phyloP scores from a whole-genome alignment of 2,329 filamentous ascomycete species.

The Pseudogymnoascus sp. region DNA sequence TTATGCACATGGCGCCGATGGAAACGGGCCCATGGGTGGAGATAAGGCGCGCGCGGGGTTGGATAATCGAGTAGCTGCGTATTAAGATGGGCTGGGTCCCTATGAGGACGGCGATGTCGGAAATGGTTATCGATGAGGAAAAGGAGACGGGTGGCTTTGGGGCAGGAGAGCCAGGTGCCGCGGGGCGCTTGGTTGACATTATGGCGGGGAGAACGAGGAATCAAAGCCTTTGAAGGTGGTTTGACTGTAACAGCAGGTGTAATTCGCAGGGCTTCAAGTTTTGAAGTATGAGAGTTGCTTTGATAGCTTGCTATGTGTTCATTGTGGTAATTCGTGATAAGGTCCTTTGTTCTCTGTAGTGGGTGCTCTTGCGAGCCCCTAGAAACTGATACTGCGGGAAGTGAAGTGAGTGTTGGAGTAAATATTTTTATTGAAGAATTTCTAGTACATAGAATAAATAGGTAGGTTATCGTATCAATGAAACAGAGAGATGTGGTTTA shows the following conservation, averaged over 20 bases:
- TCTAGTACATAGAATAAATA: neutral
- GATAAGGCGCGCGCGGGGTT: constrained; percentile 74
- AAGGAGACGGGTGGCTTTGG: constrained; percentile 55
- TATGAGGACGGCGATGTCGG: constrained; percentile 53
- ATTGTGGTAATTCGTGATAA: neutral
- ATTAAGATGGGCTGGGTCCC: constrained; percentile 75
- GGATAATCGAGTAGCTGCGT: constrained; percentile 70
- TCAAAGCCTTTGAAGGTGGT: neutral
- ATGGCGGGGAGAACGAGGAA: constrained; percentile 2
- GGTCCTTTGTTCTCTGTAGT: neutral
- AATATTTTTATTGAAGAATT: constrained; percentile 21
- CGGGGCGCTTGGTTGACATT: constrained; percentile 34
- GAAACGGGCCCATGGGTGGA: constrained; percentile 71
- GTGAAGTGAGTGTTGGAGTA: constrained; percentile 35
- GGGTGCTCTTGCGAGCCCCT: neutral
- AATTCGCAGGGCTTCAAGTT: neutral
- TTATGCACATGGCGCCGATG: constrained; percentile 72
- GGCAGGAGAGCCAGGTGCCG: constrained; percentile 42
- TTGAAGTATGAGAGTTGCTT: neutral
- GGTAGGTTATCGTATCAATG: neutral
- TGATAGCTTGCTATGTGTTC: neutral
- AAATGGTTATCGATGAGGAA: constrained; percentile 51
- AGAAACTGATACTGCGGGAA: neutral
- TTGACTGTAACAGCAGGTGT: neutral
- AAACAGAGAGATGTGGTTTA: neutral